phyloP scores from a whole-genome alignment of 306 rosid species.

The Boehmeria nivea region DNA sequence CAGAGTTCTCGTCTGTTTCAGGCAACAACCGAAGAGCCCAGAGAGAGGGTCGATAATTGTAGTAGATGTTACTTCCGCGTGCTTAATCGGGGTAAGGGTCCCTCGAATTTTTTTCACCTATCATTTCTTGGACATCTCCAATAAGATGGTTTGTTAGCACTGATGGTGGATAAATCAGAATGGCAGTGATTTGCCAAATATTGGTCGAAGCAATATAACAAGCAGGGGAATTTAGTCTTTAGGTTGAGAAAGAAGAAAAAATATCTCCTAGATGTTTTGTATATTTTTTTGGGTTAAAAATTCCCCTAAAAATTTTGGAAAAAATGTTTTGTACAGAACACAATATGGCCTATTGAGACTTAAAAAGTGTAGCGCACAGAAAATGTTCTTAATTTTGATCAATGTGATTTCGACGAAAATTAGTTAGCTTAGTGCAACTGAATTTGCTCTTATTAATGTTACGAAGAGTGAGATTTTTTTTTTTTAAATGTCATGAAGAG shows the following conservation, averaged over 20 bases:
- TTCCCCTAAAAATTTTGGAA: conserved; percentile 13
- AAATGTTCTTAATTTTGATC: conserved; percentile 13
- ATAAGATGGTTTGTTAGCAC: conserved; percentile 43
- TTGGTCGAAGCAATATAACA: conserved; percentile 30
- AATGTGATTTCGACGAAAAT: background rate
- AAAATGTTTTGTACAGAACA: conserved; percentile 44
- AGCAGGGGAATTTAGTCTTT: conserved; percentile 29
- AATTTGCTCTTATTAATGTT: background rate
- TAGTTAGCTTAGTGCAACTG: background rate
- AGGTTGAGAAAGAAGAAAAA: conserved; percentile 21
- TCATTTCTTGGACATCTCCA: conserved; percentile 41
- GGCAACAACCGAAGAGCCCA: too few relatives aligned
- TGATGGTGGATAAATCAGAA: conserved; percentile 9
- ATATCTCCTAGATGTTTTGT: conserved; percentile 19
- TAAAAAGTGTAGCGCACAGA: too few relatives aligned
- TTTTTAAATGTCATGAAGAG: background rate
- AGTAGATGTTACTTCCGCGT: too few relatives aligned
- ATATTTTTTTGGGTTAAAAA: background rate
- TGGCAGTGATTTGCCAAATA: conserved; percentile 29
- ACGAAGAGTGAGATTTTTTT: background rate
- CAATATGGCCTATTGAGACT: conserved; percentile 10
- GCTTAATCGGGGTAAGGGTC: conserved; percentile 13
- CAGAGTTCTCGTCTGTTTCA: too few relatives aligned
- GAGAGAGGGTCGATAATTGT: too few relatives aligned
- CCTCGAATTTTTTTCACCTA: conserved; percentile 20